A percentile compares a stretch with the other conserved stretches of the same genome.
Evolutionary conservation across 495 filamentous ascomycete genomes (phyloP).

Genomic region (Bathelium albidoporum): DNA sequence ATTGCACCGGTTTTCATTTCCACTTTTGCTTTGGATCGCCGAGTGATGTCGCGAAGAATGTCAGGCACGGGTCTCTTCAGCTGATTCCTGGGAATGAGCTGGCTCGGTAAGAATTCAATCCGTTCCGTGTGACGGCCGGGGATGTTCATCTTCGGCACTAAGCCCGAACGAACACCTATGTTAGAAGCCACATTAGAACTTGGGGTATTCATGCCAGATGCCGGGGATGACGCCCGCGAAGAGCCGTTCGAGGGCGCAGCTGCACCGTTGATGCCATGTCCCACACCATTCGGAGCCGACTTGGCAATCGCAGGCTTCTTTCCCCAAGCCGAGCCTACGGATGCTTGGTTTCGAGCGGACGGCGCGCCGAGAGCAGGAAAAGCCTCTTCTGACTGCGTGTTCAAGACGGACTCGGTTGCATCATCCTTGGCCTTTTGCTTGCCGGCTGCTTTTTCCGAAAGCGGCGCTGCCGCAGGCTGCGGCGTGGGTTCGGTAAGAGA

Average conservation of each 20-base stretch:
- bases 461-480: slow-evolving; percentile 29
- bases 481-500: slow-evolving; percentile 29
- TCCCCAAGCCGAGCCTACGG: slow-evolving; percentile 57
- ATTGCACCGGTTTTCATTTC: slow-evolving; percentile 55
- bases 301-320: slow-evolving; percentile 46
- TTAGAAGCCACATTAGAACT: slow-evolving; percentile 34
- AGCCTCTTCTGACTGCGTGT: slow-evolving; percentile 76
- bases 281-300: slow-evolving; percentile 48
- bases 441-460: slow-evolving; percentile 49
- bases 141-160: slow-evolving; percentile 52
- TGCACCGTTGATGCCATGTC: slow-evolving; percentile 33
- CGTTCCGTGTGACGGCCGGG: slow-evolving; percentile 71
- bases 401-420: slow-evolving; percentile 42
- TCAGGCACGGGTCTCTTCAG: slow-evolving; percentile 74
- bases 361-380: slow-evolving; percentile 79
- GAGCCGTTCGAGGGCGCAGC: slow-evolving; percentile 31
- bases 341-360: slow-evolving; percentile 48
- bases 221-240: slow-evolving; percentile 47
- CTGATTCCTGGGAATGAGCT: slow-evolving; percentile 61
- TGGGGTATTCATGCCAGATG: slow-evolving; percentile 48
- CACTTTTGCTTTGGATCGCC: slow-evolving; percentile 73
- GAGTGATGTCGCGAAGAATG: slow-evolving; percentile 77
- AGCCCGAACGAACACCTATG: slow-evolving; percentile 19
- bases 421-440: slow-evolving; percentile 47
- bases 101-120: slow-evolving; percentile 56